Evolutionary conservation across 2,329 filamentous ascomycete species (phyloP).

Genomic region (Epichloe elymi): DNA sequence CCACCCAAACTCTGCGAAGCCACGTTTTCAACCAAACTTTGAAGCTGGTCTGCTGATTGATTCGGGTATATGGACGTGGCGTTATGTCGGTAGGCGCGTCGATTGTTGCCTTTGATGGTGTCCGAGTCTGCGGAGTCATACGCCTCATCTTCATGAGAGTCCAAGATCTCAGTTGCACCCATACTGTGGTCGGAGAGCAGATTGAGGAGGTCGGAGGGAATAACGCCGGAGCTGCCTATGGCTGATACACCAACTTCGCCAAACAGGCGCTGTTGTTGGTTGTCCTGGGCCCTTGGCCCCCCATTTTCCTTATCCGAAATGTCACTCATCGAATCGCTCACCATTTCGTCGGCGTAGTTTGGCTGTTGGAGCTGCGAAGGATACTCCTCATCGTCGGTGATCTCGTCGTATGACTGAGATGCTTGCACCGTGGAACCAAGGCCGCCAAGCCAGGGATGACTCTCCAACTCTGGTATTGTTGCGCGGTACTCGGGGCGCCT

Average conservation of each 20-base stretch:
- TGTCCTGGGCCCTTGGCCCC: conserved; percentile 46
- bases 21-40: conserved; percentile 37
- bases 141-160: conserved; percentile 27
- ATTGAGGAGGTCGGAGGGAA: conserved; percentile 35
- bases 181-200: conserved; percentile 29
- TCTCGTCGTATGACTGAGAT: conserved; percentile 45
- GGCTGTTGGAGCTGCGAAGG: conserved; percentile 42
- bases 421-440: conserved; percentile 16
- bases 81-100: conserved; percentile 12
- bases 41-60: conserved; percentile 35
- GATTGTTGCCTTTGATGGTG: conserved; percentile 15
- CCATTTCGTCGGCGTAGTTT: conserved; percentile 22
- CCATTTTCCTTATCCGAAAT: conserved; percentile 73
- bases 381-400: conserved; percentile 43
- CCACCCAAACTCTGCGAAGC: conserved; percentile 43
- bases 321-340: conserved; percentile 37
- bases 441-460: conserved; percentile 58
- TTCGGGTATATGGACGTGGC: conserved; percentile 26
- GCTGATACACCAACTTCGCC: conserved; percentile 42
- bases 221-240: conserved; percentile 38
- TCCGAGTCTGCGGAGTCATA: conserved; percentile 32
- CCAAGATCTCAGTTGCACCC: conserved; percentile 28
- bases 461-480: conserved; percentile 55
- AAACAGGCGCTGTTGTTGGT: conserved; percentile 32
- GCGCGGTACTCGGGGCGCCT: conserved; percentile 68